Percentiles rank a stretch among this genome's conserved stretches.
Conservation (phyloP, 768 basidiomycete genomes). For the Mycena sanguinolenta region DNA sequence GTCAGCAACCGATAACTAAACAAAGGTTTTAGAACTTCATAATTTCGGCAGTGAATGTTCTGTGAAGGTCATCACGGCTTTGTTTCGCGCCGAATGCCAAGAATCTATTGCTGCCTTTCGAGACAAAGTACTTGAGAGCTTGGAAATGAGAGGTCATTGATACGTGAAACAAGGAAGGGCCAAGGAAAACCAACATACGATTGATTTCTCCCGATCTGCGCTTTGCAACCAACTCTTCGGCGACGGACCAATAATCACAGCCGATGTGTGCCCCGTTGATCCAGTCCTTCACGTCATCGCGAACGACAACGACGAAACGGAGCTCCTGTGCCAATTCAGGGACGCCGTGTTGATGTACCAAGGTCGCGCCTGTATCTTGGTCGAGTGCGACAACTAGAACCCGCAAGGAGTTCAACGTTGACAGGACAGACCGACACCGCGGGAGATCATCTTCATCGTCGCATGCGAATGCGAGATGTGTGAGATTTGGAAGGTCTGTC, state of each 20-base stretch:
- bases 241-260: not conserved
- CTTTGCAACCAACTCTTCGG: not conserved
- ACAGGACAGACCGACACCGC: not conserved
- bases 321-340: not conserved
- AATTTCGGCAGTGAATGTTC: no score
- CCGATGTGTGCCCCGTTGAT: not conserved
- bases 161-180: no score
- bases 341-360: not conserved
- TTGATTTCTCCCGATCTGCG: not conserved
- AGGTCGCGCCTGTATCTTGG: no score
- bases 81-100: no score
- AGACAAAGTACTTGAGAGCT: no score
- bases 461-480: conserved; percentile 1
- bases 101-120: no score
- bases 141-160: no score
- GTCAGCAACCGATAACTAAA: no score
- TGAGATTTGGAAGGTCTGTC: not conserved
- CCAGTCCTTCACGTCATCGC: not conserved
- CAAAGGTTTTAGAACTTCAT: no score
- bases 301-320: not conserved
- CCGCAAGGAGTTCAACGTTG: not conserved
- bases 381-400: not conserved
- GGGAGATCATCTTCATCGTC: not conserved
- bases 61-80: no score
- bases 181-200: no score